Percentiles rank a stretch among this genome's conserved stretches.
Conservation (phyloP, 352 stramenopile genomes). For the Pilasporangium apinafurcum region DNA sequence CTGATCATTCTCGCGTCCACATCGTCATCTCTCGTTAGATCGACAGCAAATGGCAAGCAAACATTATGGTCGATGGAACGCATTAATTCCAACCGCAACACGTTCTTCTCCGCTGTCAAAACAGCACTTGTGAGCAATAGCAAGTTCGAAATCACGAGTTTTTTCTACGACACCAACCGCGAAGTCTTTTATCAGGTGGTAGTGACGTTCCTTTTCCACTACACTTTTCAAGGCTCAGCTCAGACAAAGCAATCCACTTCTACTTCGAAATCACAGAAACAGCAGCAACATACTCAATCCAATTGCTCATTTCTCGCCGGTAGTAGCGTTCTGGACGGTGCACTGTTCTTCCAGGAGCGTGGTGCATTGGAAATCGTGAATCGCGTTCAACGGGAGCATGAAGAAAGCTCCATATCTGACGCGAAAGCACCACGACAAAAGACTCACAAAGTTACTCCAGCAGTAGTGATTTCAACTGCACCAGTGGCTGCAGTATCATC, state of each 20-base stretch:
- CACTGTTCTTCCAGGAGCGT: slow-evolving; percentile 17
- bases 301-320: slow-evolving; percentile 21
- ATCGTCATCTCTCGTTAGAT: neutral
- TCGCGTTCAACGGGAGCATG: slow-evolving; percentile 1
- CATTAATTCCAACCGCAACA: slow-evolving; percentile 16
- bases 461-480: no score
- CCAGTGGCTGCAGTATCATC: no score
- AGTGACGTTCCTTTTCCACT: slow-evolving; percentile 44
- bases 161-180: slow-evolving; percentile 1
- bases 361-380: slow-evolving; percentile 16
- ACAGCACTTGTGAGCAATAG: slow-evolving; percentile 25
- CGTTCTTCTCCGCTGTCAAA: slow-evolving; percentile 42
- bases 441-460: no score
- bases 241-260: no score
- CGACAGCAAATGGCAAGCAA: neutral
- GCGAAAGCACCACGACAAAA: no score
- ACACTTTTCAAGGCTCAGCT: neutral
- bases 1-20: no score
- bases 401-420: neutral
- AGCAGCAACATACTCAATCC: no score
- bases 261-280: neutral
- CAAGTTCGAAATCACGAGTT: slow-evolving; percentile 19
- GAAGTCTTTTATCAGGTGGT: slow-evolving; percentile 8
- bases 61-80: slow-evolving; percentile 15
- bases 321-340: slow-evolving; percentile 11